Evolutionary conservation across 2,329 filamentous ascomycete species (phyloP).

Genomic region (Leptographium lundbergii): DNA sequence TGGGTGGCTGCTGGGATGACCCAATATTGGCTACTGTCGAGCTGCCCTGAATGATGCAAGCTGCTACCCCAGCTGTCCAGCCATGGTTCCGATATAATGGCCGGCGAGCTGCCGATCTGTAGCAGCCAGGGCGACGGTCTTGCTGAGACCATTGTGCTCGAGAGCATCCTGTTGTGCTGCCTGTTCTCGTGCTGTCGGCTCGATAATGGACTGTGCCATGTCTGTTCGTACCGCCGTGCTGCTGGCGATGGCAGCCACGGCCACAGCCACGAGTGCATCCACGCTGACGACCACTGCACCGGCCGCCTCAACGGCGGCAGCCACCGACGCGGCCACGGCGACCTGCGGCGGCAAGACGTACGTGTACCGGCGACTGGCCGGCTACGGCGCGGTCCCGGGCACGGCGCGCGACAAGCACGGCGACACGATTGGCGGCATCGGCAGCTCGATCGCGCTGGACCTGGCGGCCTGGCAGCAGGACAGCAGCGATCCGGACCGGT

Average conservation of each 20-base stretch:
- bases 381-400: constrained; percentile 48
- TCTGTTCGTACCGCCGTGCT: not conserved
- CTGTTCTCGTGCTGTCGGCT: too few relatives aligned
- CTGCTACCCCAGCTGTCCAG: too few relatives aligned
- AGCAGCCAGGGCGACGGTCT: too few relatives aligned
- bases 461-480: constrained; percentile 41
- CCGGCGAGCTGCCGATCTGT: too few relatives aligned
- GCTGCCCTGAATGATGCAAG: too few relatives aligned
- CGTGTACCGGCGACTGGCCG: constrained; percentile 53
- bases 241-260: not conserved
- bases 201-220: not conserved
- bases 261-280: not conserved
- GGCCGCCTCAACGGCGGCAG: too few relatives aligned
- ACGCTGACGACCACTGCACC: too few relatives aligned
- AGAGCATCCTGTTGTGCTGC: too few relatives aligned
- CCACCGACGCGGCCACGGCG: constrained; percentile 13
- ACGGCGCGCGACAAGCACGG: constrained; percentile 52
- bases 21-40: too few relatives aligned
- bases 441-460: constrained; percentile 49
- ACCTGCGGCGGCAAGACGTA: constrained; percentile 50
- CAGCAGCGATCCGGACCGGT: constrained; percentile 30
- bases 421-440: constrained; percentile 56
- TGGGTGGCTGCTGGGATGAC: too few relatives aligned
- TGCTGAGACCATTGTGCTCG: too few relatives aligned
- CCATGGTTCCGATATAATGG: too few relatives aligned